Evolutionary conservation across 352 stramenopile genomes (phyloP), one percentile per base, ranked within the genome.

Genomic region (Paralagenidium karlingii): DNA sequence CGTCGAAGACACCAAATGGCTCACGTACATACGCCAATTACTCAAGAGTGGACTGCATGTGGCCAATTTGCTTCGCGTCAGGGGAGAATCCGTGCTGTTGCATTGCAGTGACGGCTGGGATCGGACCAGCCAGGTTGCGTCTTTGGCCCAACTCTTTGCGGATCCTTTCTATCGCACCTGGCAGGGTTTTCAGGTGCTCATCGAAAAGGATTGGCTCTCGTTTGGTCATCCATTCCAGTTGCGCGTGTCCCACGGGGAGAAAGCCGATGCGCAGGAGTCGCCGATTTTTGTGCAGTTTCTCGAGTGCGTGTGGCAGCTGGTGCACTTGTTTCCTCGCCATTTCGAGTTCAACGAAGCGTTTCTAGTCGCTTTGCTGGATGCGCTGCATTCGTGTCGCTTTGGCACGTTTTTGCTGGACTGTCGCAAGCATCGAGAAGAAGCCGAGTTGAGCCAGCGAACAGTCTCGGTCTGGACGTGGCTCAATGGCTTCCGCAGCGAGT

Each of bases 261-360:
- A 88, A 43, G 63, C 70, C 3, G 69, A 85, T 39, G 75, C 67
- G 8, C 74, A 91, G 30, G 73, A 88, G 33, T 86, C 74, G 3
- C 77, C 77, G 11, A 86, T 91, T 36, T 88, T 91, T 46, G 68
- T 85, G 30, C 76, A 91, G 53, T 91, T 91, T 28, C 51, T 91
- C 16, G 74, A 91, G 46, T 87, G 74, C 30, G 66, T 91, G 5
- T 78, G 59, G 49, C 77, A 91, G 45, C 61, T 91, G 7, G 53
- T 98, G 33, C 74, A 82, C 38, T 77, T 97, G 38, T 97, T 92
- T 46, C 96, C 96, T 9, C 83, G 76, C 16, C 84, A 81, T 51
- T 99, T 99, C 50, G 95, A 99, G 71, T 99, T 99, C 63, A 99
- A 97, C 51, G 77, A 94, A 47, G 68, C 68, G 1, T 38, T 94